These are phyloP conservation scores for Prosopis cineraria DNA, from an alignment of 306 rosid genomes.

Conservation along the genomic window DNA sequence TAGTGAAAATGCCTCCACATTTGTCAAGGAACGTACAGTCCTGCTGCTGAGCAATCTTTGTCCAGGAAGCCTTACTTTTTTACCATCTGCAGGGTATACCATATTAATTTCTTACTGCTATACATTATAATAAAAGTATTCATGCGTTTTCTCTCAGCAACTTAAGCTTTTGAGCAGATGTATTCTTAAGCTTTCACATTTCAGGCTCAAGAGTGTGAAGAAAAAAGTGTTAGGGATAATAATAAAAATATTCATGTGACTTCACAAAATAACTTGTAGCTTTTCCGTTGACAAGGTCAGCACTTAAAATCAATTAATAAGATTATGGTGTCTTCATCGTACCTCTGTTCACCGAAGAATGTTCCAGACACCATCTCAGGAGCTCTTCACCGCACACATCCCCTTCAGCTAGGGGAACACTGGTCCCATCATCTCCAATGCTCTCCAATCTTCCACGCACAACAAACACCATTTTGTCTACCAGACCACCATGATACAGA, in stretches of 20 bases:
- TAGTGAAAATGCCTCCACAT: slow-evolving; percentile 87
- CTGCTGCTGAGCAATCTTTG: slow-evolving; percentile 70
- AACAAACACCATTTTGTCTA: slow-evolving; percentile 87
- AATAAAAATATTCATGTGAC: not conserved
- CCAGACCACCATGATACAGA: slow-evolving; percentile 55
- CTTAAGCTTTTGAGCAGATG: not conserved
- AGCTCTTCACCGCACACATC: slow-evolving; percentile 93
- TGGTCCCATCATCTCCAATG: slow-evolving; percentile 63
- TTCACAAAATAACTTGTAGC: not conserved
- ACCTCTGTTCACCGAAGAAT: slow-evolving; percentile 74
- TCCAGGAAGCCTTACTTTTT: slow-evolving; percentile 59
- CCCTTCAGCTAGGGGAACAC: slow-evolving; percentile 64
- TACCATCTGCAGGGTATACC: slow-evolving; percentile 50
- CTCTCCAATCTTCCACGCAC: slow-evolving; percentile 84
- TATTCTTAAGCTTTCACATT: not conserved
- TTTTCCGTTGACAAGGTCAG: not conserved
- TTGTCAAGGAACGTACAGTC: slow-evolving; percentile 67
- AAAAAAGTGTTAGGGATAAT: not conserved
- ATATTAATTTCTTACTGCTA: not conserved
- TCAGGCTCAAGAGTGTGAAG: not conserved
- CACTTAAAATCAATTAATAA: not conserved
- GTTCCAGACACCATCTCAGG: slow-evolving; percentile 86
- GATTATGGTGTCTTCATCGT: not conserved
- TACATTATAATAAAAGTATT: not conserved
- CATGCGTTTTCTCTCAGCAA: not conserved